Evolutionary conservation across 2,329 filamentous ascomycete species (phyloP).

Genomic region (Magnaporthiopsis incrustans): DNA sequence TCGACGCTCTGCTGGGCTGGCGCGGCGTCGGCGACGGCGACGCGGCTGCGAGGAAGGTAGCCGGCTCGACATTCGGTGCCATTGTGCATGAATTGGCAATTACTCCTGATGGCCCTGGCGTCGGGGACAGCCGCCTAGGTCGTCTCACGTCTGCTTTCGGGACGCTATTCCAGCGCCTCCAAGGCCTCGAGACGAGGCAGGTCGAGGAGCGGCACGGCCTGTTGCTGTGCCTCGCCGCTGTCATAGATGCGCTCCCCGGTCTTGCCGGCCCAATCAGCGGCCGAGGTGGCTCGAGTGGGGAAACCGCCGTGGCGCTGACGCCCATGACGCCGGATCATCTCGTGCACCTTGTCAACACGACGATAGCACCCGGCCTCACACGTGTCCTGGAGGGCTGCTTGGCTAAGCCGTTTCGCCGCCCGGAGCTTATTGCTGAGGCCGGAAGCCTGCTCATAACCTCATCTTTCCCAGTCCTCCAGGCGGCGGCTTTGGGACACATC

Average conservation of each 20-base stretch:
- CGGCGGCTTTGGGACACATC: constrained; percentile 17
- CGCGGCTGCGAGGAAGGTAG: constrained; percentile 60
- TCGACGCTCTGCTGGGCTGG: constrained; percentile 71
- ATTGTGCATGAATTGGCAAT: constrained; percentile 37
- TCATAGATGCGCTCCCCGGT: constrained; percentile 40
- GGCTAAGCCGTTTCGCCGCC: constrained; percentile 43
- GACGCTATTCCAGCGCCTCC: constrained; percentile 36
- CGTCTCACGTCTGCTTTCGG: constrained; percentile 28
- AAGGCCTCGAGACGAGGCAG: constrained; percentile 44
- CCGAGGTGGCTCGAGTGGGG: background rate
- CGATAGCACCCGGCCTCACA: constrained; percentile 13
- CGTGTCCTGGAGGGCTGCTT: constrained; percentile 33
- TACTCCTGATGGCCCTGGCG: background rate
- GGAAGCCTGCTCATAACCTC: constrained; percentile 50
- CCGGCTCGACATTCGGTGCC: constrained; percentile 60
- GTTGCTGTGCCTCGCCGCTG: constrained; percentile 50
- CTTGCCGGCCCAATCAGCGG: constrained; percentile 12
- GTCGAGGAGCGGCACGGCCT: constrained; percentile 65
- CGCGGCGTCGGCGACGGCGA: constrained; percentile 80
- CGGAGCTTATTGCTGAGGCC: constrained; percentile 57
- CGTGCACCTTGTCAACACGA: background rate
- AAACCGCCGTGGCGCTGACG: background rate
- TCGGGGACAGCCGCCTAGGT: constrained; percentile 12
- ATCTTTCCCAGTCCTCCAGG: constrained; percentile 37
- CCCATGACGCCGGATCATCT: background rate